These are phyloP conservation scores for Moricandia arvensis DNA, from an alignment of 345 rosid species.

Conservation along the genomic window DNA sequence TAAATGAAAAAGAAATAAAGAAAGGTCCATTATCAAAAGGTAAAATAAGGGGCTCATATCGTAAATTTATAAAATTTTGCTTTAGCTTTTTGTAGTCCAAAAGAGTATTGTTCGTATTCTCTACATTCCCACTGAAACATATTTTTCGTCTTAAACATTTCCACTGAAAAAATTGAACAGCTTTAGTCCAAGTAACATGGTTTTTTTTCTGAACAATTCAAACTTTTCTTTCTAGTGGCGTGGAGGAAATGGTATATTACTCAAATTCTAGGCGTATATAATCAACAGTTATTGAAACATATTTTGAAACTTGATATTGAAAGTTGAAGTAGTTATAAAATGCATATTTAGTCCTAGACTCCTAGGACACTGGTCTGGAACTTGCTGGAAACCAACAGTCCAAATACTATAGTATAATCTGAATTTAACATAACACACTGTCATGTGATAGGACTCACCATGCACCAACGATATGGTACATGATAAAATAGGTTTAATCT, in stretches of 20 bases:
- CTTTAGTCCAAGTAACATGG: background rate
- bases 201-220: background rate
- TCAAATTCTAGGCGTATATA: background rate
- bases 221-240: background rate
- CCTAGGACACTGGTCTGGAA: conserved; percentile 21
- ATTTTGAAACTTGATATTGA: background rate
- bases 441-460: conserved; percentile 19
- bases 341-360: too few species aligned
- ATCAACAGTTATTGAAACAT: background rate
- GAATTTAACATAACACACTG: conserved; percentile 20
- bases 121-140: background rate
- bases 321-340: background rate
- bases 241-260: background rate
- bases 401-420: conserved; percentile 2
- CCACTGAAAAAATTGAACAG: background rate
- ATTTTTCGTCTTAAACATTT: too few species aligned
- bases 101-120: conserved; percentile 30
- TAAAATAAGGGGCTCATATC: conserved; percentile 12
- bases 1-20: background rate
- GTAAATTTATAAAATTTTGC: conserved; percentile 1
- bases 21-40: conserved; percentile 4
- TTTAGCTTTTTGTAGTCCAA: conserved; percentile 30
- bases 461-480: conserved; percentile 30
- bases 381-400: conserved; percentile 24
- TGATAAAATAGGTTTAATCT: conserved; percentile 22